phyloP scores from a whole-genome alignment of 148 eudicot species.

The Rhododendron mucronatum region DNA sequence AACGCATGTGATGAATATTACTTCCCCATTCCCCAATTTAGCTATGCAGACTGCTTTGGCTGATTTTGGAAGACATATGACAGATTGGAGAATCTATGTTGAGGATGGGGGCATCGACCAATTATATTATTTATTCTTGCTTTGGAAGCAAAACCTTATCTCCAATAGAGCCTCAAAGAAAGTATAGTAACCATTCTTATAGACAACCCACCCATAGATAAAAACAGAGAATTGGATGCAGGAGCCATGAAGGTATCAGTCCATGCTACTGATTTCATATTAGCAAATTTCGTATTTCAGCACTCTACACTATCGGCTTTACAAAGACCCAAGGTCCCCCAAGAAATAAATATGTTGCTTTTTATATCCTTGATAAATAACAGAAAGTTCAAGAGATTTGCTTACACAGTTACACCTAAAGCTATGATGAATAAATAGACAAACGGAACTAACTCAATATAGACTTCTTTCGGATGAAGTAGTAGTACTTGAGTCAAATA shows the following conservation, averaged over 20 bases:
- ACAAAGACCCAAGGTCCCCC: not conserved
- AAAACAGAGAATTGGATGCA: not conserved
- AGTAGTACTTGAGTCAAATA: no score
- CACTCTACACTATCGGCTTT: not conserved
- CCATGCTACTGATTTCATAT: not conserved
- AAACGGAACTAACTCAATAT: no score
- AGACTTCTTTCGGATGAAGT: no score
- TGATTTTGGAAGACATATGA: not conserved
- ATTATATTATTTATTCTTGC: not conserved
- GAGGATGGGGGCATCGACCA: not conserved
- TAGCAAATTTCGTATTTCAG: not conserved
- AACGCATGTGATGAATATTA: not conserved
- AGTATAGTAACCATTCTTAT: not conserved
- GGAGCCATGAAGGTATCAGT: not conserved
- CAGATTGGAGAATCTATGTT: not conserved
- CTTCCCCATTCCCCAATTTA: not conserved
- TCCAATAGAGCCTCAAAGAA: not conserved
- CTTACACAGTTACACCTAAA: not conserved
- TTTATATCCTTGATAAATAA: not conserved
- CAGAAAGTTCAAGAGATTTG: not conserved
- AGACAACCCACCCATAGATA: not conserved
- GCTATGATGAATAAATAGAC: not conserved
- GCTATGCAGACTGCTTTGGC: not conserved
- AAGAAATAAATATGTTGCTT: not conserved
- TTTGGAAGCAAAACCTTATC: not conserved